Evolutionary conservation across 345 rosid genomes (phyloP).

Genomic region (Gossypium anomalum): DNA sequence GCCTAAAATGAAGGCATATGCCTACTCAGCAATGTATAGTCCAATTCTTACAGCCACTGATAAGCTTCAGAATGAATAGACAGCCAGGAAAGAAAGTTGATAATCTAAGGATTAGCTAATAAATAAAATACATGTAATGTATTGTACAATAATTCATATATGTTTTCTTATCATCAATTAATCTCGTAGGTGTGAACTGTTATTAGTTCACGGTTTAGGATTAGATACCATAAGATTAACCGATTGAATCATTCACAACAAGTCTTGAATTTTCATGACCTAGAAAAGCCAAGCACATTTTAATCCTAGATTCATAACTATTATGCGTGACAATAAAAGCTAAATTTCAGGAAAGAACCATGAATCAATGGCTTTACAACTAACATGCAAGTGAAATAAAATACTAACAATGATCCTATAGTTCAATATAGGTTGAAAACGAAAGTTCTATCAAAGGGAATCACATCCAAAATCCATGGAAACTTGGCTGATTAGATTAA

Average conservation of each 20-base stretch:
- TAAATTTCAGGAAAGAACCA: no score
- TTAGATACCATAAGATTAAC: no score
- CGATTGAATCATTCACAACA: no score
- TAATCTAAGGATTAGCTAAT: not conserved
- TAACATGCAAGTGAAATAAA: not conserved
- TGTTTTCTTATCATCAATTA: not conserved
- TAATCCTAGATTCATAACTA: not conserved
- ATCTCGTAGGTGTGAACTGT: not conserved
- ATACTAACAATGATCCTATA: not conserved
- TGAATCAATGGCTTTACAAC: no score
- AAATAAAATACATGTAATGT: not conserved
- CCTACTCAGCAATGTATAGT: no score
- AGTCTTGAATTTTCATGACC: no score
- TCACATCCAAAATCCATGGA: not conserved
- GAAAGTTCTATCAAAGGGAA: not conserved
- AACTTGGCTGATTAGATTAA: not conserved
- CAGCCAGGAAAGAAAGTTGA: no score
- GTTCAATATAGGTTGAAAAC: not conserved
- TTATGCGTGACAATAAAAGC: not conserved
- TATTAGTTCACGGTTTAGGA: not conserved
- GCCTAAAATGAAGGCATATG: no score
- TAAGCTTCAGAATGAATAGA: no score
- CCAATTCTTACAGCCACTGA: no score
- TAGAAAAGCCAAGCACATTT: not conserved
- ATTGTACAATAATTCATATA: not conserved